Evolutionary conservation across 371 early-diverging fungal genomes (phyloP), one percentile per base, ranked within the genome.

Genomic region (Fennellomyces sp.): DNA sequence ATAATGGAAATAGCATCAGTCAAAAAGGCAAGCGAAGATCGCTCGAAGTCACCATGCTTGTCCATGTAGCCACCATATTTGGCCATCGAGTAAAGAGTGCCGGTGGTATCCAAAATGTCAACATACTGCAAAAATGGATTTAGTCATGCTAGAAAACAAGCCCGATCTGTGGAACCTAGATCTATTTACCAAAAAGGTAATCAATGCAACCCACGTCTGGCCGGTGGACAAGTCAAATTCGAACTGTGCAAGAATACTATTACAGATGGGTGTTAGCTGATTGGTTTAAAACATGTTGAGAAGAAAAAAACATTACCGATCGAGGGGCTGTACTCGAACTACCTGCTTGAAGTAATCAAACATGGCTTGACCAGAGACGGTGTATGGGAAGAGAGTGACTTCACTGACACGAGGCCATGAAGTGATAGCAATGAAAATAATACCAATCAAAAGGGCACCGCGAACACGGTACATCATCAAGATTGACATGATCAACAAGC

Each of bases 61-160:
- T 90, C 81, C 66, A 84, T 85, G 68, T 86, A 88, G n/a, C 91
- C 91, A 67, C 86, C 91, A 70, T 91, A 92, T 48, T 80, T 78
- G n/a, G 89, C 90, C 87, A 91, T 89, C 8, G 90, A 88, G 55
- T 87, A 91, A 78, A 93, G 68, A 11, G 89, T 90, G 17, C 91
- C 91, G 2, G 91, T 91, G 54, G 88, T 85, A 65, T 91, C 92
- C 66, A 92, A 71, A 49, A 92, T 88, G 66, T 92, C 93, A 49
- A 92, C 91, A 56, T 90, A 91, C 39, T 59, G 38, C 23, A 13
- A 11, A 56, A 23, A 56, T 29, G 23, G 10, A 31, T n/a, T n/a
- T n/a, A n/a, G n/a, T n/a, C n/a, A n/a, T n/a, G n/a, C n/a, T n/a
- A n/a, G n/a, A n/a, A n/a, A n/a, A n/a, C n/a, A n/a, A n/a, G n/a